phyloP scores from a whole-genome alignment of 371 early-diverging fungal species.

The Rhizopus microsporus region DNA sequence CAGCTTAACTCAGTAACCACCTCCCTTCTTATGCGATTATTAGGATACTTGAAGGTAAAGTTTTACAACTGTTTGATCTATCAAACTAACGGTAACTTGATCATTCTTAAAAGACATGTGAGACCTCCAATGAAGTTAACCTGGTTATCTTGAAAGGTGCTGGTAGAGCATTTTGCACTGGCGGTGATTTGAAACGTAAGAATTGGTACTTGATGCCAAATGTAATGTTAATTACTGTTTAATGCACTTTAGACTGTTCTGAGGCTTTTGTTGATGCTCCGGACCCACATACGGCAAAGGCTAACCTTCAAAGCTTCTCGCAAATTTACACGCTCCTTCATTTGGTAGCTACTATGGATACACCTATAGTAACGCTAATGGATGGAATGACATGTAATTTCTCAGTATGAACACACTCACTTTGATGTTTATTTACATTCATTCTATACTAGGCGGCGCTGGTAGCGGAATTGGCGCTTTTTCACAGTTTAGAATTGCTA shows the following conservation, averaged over 20 bases:
- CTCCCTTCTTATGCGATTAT: not conserved
- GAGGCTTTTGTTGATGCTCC: not conserved
- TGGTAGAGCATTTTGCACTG: slow-evolving; percentile 91
- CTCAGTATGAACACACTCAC: not conserved
- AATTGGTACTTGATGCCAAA: not conserved
- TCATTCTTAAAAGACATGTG: slow-evolving; percentile 68
- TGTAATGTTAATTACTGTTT: not conserved
- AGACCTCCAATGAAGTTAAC: slow-evolving; percentile 69
- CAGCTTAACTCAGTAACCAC: not conserved
- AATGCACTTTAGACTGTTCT: not conserved
- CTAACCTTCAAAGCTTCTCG: not conserved
- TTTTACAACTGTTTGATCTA: not conserved
- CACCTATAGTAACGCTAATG: slow-evolving; percentile 83
- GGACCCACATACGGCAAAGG: not conserved
- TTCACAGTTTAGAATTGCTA: slow-evolving; percentile 93
- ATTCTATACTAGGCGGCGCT: slow-evolving; percentile 79
- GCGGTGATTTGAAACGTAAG: slow-evolving; percentile 89
- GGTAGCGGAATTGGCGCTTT: slow-evolving; percentile 92
- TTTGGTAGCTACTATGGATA: slow-evolving; percentile 77
- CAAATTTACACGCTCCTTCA: slow-evolving; percentile 50
- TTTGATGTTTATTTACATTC: not conserved
- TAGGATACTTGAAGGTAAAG: slow-evolving; percentile 2
- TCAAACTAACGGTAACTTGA: not conserved
- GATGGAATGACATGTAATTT: slow-evolving; percentile 84
- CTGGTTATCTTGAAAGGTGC: slow-evolving; percentile 77